Conservation (phyloP, 2,329 filamentous ascomycete genomes). For the Penicillium oxalicum region DNA sequence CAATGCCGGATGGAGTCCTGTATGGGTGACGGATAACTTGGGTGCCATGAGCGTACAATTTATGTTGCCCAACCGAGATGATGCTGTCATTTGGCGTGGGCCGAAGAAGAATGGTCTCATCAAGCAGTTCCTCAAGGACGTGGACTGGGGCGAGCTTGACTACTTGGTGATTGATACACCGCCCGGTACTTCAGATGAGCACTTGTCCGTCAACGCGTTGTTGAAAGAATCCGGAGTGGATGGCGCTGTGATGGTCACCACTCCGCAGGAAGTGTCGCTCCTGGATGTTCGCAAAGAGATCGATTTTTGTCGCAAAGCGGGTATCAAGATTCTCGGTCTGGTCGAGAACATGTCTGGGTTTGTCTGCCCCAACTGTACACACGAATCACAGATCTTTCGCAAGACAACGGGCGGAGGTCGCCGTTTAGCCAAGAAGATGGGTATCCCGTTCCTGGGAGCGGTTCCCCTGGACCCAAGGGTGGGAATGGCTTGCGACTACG, state of each 20-base stretch:
- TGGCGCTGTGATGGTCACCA: slow-evolving; percentile 87
- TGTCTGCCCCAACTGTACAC: slow-evolving; percentile 86
- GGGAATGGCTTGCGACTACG: slow-evolving; percentile 93
- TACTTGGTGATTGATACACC: slow-evolving; percentile 92
- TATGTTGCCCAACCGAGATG: slow-evolving; percentile 88
- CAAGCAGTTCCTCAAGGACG: slow-evolving; percentile 96
- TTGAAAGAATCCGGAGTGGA: slow-evolving; percentile 88
- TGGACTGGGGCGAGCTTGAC: slow-evolving; percentile 94
- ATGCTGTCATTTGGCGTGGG: slow-evolving; percentile 94
- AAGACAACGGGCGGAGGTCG: slow-evolving; percentile 84
- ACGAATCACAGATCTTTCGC: slow-evolving; percentile 76
- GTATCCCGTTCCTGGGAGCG: slow-evolving; percentile 78
- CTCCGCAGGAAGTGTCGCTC: slow-evolving; percentile 87
- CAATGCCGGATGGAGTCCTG: slow-evolving; percentile 83
- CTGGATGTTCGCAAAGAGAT: slow-evolving; percentile 96
- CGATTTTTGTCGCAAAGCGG: slow-evolving; percentile 93
- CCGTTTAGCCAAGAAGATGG: slow-evolving; percentile 75
- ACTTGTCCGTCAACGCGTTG: slow-evolving; percentile 87
- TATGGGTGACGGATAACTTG: slow-evolving; percentile 91
- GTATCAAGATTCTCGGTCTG: slow-evolving; percentile 77
- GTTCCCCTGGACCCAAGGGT: slow-evolving; percentile 91
- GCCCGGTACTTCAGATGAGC: slow-evolving; percentile 90
- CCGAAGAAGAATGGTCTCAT: slow-evolving; percentile 98
- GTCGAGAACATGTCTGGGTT: slow-evolving; percentile 99
- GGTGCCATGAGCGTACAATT: slow-evolving; percentile 98